These are phyloP conservation scores for Ceratocystis smalleyi DNA, from an alignment of 2,329 filamentous ascomycete genomes.

Conservation along the genomic window DNA sequence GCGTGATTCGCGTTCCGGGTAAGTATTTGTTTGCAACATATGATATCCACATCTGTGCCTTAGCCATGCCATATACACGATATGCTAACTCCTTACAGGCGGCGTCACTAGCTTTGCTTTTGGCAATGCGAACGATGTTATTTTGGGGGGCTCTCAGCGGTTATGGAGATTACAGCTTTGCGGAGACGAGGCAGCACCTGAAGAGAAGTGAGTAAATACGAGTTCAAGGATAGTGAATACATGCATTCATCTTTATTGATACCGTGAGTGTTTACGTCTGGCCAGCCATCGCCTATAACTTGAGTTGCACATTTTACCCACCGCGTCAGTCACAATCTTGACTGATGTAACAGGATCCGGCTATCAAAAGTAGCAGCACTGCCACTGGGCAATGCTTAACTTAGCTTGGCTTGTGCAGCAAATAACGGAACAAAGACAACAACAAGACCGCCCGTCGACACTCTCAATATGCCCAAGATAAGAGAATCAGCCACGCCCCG, in stretches of 20 bases:
- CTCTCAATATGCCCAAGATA: no score
- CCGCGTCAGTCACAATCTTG: neutral
- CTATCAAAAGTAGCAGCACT: no score
- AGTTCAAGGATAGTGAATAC: neutral
- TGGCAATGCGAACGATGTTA: conserved; percentile 12
- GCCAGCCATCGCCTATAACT: no score
- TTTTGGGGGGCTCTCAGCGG: conserved; percentile 11
- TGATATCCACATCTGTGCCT: neutral
- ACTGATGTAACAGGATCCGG: no score
- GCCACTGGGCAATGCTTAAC: no score
- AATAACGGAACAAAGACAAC: neutral
- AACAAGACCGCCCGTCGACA: neutral
- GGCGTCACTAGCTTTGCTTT: conserved; percentile 15
- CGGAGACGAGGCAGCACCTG: neutral
- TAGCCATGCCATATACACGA: neutral
- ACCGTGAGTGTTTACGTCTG: no score
- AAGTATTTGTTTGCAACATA: neutral
- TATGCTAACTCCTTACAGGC: conserved; percentile 9
- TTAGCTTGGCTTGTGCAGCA: neutral
- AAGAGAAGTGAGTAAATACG: neutral
- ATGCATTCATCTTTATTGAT: no score
- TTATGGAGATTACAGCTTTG: conserved; percentile 14
- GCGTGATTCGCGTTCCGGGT: conserved; percentile 29
- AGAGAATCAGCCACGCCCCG: neutral
- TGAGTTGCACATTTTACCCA: no score